These are phyloP conservation scores for Didymella lethalis DNA, from an alignment of 2,329 filamentous ascomycete genomes.

Conservation along the genomic window DNA sequence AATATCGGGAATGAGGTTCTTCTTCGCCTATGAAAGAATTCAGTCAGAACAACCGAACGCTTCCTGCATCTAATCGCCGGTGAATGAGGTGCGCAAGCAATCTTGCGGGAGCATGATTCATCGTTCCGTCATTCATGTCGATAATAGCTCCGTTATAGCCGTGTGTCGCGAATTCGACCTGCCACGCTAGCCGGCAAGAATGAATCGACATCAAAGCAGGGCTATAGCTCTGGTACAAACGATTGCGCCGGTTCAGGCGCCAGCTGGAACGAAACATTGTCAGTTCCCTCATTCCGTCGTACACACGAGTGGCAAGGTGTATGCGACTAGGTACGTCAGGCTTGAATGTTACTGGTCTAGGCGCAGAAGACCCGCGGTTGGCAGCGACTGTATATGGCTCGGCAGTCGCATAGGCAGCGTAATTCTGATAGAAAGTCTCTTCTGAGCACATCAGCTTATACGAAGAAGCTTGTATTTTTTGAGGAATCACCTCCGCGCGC, in stretches of 20 bases:
- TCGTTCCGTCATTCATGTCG: neutral
- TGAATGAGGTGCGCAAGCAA: neutral
- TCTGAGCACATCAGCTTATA: too few species aligned
- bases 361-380: neutral
- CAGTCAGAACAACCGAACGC: neutral
- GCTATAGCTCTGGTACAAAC: neutral
- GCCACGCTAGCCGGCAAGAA: neutral
- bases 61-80: neutral
- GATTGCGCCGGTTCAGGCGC: neutral
- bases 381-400: neutral
- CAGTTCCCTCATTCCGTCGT: too few species aligned
- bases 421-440: too few species aligned
- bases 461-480: too few species aligned
- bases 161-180: neutral
- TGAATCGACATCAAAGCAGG: neutral
- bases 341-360: neutral
- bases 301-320: too few species aligned
- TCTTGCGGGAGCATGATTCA: neutral
- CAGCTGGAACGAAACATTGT: neutral
- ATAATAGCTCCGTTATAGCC: neutral
- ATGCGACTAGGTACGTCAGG: neutral
- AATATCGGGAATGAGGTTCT: neutral
- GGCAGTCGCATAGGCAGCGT: neutral
- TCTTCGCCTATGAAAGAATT: neutral
- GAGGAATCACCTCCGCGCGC: too few species aligned